Evolutionary conservation across 1,139 yeast genomes (phyloP), one percentile per base, ranked within the genome.

Genomic region (Spathaspora jeffriesii): DNA sequence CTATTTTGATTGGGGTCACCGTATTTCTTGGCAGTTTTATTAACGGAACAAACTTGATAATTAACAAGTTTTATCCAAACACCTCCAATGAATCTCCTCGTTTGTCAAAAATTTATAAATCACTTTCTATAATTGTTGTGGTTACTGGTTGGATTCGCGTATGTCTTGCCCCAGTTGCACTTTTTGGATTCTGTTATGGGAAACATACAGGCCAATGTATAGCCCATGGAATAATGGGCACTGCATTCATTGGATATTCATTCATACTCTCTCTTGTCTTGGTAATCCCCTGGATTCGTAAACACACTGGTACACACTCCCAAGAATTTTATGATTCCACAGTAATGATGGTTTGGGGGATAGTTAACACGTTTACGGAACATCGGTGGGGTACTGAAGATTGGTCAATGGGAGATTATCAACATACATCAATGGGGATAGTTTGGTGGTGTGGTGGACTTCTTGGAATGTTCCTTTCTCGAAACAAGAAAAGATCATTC

Each of bases 151-250:
- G 69, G 80, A 85, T 91, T 8, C 84, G 90, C 54, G 79, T 82
- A 31, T 84, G 91, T 46, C 69, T 92, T 68, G 95, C 96, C 0
- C 91, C 93, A 4, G 84, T 89, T 44, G 87, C 96, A 1, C 64
- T 91, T 53, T 82, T 90, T 54, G 97, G 96, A 1, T 92, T 91
- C 52, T 75, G 78, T 81, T 90, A 67, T 81, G 84, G 59, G 63
- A 71, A 49, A 81, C 90, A 70, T 73, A 92, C 58, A 1, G 98
- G 98, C 17, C 98, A 92, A 67, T 92, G 98, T 64, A 79, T 91
- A 43, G 98, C 98, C 0, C 98, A 92, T 64, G 97, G 97, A 6
- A 88, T 92, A 52, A 92, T 92, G 98, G 98, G 98, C 0, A 78
- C 90, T 18, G 85, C 96, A 0, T 92, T 92, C 57, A 78, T 92